Conservation (phyloP, 495 filamentous ascomycete genomes). For the Arthonia radiata region DNA sequence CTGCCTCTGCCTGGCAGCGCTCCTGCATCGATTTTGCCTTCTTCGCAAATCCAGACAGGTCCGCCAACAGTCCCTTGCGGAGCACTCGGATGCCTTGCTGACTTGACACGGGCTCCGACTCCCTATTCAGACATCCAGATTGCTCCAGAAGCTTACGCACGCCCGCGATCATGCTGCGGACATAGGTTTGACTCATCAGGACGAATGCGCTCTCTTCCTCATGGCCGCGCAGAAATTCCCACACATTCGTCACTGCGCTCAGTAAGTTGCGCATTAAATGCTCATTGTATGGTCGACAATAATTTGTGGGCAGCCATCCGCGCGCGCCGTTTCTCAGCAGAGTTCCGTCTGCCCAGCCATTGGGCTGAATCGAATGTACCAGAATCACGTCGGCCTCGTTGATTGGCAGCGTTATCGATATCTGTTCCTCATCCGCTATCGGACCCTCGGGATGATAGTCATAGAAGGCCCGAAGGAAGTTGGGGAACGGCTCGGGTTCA, state of each 20-base stretch:
- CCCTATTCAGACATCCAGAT: conserved; percentile 66
- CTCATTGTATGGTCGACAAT: conserved; percentile 84
- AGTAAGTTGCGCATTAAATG: conserved; percentile 63
- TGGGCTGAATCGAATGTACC: conserved; percentile 91
- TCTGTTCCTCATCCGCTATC: conserved; percentile 28
- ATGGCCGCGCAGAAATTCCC: conserved; percentile 62
- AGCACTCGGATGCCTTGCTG: conserved; percentile 55
- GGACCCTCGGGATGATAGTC: conserved; percentile 62
- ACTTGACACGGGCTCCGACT: conserved; percentile 43
- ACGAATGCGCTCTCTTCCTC: conserved; percentile 38
- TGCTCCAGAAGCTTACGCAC: conserved; percentile 74
- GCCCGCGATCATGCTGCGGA: conserved; percentile 78
- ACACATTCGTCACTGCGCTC: conserved; percentile 70
- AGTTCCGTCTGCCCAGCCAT: conserved; percentile 99
- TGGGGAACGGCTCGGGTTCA: conserved; percentile 46
- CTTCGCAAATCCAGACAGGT: conserved; percentile 73
- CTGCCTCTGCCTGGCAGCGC: conserved; percentile 22
- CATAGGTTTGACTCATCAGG: conserved; percentile 69
- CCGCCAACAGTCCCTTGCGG: conserved; percentile 66
- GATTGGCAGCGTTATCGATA: conserved; percentile 55
- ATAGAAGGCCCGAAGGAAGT: conserved; percentile 89
- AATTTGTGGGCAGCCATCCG: conserved; percentile 96
- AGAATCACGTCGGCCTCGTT: conserved; percentile 80
- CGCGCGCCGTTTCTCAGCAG: conserved; percentile 58
- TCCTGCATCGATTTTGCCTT: conserved; percentile 62